Base-by-base conservation (phyloP, 768 basidiomycete species). In the Podaxis pistillaris region DNA sequence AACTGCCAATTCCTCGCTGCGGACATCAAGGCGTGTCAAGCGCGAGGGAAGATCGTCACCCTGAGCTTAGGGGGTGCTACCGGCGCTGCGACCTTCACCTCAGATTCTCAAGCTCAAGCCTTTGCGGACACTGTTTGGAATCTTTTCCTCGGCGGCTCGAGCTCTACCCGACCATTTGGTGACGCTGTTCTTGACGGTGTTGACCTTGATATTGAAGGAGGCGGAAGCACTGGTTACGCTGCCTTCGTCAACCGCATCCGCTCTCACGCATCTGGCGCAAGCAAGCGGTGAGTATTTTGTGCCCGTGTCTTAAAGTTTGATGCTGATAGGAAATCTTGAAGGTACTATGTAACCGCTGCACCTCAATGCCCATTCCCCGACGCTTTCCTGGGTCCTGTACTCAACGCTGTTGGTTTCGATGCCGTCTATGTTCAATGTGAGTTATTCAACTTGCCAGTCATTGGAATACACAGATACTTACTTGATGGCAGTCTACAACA, bases 121-220 rank as follows among this genome's bases (percentile, higher is more conserved):
- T 89, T 86, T 66, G 87, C 84, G 0, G 75, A 83, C 52, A 82
- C 80, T 0, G 78, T 89, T 47, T 90, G 88, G 88, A 79, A 87
- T 70, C 66, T 84, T n/a, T 88, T 89, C 76, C 76, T 90, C 19
- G 88, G 86, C 8, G 88, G 88, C 17, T 77, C 76, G 0, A 84
- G 82, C 62, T 70, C 70, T 22, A 85, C 79, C 3, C 75, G 88
- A 57, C 88, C 88, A 0, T 89, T 89, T 67, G 88, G 87, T 12
- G 64, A 72, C 55, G 88, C 86, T 1, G 82, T 88, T 11, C 78
- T 89, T 40, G 88, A 88, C 61, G 87, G 80, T 40, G 67, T 88
- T 56, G 88, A 89, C 69, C 69, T 89, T 30, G 88, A 88, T 68
- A 85, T 89, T 59, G 88, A 89, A 72, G 80, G 83, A 22, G 87